These are phyloP conservation scores for Globisporangium cederbergense DNA, from an alignment of 352 stramenopile species.

Conservation along the genomic window DNA sequence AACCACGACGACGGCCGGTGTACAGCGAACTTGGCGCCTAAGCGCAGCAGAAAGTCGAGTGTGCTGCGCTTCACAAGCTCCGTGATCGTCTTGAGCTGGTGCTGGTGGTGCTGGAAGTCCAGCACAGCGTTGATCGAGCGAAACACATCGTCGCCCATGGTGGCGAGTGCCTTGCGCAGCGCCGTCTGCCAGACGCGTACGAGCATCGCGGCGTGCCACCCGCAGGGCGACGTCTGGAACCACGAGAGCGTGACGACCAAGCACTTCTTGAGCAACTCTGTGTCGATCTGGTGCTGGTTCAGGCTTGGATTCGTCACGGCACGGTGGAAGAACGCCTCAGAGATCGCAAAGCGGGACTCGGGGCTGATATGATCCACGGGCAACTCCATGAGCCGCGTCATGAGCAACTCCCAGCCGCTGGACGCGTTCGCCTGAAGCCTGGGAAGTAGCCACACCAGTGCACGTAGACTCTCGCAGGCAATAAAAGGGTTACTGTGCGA, in stretches of 20 bases:
- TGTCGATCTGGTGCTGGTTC: conserved; percentile 37
- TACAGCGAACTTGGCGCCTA: conserved; percentile 33
- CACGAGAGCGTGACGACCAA: conserved; percentile 51
- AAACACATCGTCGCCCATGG: conserved; percentile 49
- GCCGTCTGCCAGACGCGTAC: conserved; percentile 58
- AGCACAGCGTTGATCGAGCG: conserved; percentile 43
- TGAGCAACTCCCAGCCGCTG: conserved; percentile 37
- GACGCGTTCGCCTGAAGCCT: conserved; percentile 20
- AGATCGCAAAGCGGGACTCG: conserved; percentile 50
- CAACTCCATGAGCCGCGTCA: conserved; percentile 41
- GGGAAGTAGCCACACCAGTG: conserved; percentile 71
- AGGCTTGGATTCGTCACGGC: conserved; percentile 43
- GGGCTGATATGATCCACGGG: conserved; percentile 44
- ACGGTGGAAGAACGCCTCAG: conserved; percentile 58
- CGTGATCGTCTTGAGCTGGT: conserved; percentile 18
- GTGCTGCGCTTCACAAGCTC: conserved; percentile 53
- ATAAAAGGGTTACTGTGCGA: conserved; percentile 52
- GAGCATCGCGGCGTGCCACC: conserved; percentile 64
- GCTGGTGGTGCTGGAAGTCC: conserved; percentile 43
- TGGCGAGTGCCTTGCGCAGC: conserved; percentile 33
- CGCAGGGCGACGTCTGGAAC: conserved; percentile 52
- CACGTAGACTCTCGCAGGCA: conserved; percentile 51
- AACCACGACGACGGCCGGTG: conserved; percentile 27
- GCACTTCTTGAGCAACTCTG: conserved; percentile 41
- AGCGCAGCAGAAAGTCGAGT: conserved; percentile 47